Evolutionary conservation across 2,329 filamentous ascomycete species (phyloP), one percentile per base, ranked within the genome.

Genomic region (Ceratocystis destructans): DNA sequence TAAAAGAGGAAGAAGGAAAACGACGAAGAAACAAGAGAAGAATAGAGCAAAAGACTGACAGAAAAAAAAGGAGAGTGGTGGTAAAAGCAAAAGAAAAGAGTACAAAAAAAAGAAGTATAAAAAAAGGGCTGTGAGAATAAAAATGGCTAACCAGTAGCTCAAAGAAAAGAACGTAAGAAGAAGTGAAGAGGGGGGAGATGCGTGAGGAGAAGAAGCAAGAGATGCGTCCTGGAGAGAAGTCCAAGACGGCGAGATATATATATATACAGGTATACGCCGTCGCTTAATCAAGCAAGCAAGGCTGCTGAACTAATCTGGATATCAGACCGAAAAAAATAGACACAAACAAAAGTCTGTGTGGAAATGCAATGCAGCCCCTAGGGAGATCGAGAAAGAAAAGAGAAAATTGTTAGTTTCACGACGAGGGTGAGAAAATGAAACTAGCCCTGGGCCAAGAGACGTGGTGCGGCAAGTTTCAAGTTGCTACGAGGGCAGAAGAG

Each of bases 241-340:
- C 22, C 53, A 57, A 12, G 53, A 33, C 53, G 25, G 28, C 61
- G 48, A 25, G 61, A 63, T 48, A 63, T 63, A 57, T 57, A 57
- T 53, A 37, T 48, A 48, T 48, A 20, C 17, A 20, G 6, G 46
- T 53, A 3, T 20, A 22, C 48, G n/a, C 12, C n/a, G 48, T 53
- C 10, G 37, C 37, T 41, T 41, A 41, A 12, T 15, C 37, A 41
- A 5, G 37, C 12, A 10, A 37, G 37, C 37, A 41, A 41, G 37
- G 10, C 37, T 3, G 37, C 3, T 41, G 37, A 41, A 4, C 37
- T 41, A 41, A 41, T 41, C 37, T 12, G 10, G 55, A 61, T 61
- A 61, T 44, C 59, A 44, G 25, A 44, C 59, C 33, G 25, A 61
- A 20, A n/a, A 7, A 31, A 5, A 31, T 33, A 31, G 12, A 57